Conservation (phyloP, 2,329 filamentous ascomycete genomes). For the Fusarium cyanostomum region DNA sequence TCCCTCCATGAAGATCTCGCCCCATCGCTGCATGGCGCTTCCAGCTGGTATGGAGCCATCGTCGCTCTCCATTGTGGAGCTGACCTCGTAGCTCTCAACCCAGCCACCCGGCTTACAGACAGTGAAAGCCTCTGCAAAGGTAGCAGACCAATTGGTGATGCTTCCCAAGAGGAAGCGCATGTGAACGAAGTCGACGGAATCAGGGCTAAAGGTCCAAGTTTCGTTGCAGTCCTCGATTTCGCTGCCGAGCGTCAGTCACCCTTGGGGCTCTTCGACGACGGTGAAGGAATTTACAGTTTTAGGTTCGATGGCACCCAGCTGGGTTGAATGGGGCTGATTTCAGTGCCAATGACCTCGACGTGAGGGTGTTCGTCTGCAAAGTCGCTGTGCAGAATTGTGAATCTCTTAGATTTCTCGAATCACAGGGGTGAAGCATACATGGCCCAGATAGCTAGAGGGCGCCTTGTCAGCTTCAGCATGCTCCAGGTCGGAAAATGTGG, state of each 20-base stretch:
- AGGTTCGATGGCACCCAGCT: slow-evolving; percentile 18
- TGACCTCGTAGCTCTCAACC: slow-evolving; percentile 14
- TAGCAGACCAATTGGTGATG: slow-evolving; percentile 8
- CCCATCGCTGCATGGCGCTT: slow-evolving; percentile 12
- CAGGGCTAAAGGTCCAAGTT: slow-evolving; percentile 4
- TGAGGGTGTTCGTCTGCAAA: slow-evolving; percentile 22
- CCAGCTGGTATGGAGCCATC: slow-evolving; percentile 8
- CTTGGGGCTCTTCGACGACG: accelerated
- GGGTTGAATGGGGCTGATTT: slow-evolving; percentile 21
- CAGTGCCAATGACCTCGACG: slow-evolving; percentile 18
- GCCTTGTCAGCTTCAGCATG: neutral
- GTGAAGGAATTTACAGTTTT: neutral
- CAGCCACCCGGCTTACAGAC: neutral
- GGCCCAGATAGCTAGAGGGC: slow-evolving; percentile 10
- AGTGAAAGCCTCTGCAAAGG: neutral
- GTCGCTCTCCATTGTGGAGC: slow-evolving; percentile 8
- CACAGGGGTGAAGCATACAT: slow-evolving; percentile 3
- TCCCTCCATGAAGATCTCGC: slow-evolving; percentile 8
- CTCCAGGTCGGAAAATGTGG: neutral
- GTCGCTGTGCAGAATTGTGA: neutral
- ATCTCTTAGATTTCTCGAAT: accelerated
- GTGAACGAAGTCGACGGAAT: slow-evolving; percentile 9
- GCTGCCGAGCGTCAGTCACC: accelerated
- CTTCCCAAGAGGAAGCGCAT: slow-evolving; percentile 16
- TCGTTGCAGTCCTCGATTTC: slow-evolving; percentile 17